phyloP scores from a whole-genome alignment of 2,329 filamentous ascomycete species.

The Paracorniculantispora psalliotae region DNA sequence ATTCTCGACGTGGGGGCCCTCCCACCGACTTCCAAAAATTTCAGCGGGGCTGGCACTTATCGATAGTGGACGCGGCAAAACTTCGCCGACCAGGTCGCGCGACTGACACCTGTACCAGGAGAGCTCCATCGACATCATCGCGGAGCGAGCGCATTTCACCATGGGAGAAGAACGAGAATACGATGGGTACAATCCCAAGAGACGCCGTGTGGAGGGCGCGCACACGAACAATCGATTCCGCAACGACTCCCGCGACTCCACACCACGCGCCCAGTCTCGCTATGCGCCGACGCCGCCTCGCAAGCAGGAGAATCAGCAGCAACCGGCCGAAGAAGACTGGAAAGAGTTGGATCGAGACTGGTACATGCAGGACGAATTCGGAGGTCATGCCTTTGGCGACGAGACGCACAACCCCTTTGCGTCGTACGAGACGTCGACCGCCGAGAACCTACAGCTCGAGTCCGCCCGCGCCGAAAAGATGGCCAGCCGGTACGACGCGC shows the following conservation, averaged over 20 bases:
- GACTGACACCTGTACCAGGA: background rate
- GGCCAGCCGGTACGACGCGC: conserved; percentile 60
- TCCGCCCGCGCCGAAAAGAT: conserved; percentile 75
- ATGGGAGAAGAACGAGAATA: conserved; percentile 35
- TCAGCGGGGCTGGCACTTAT: conserved; percentile 15
- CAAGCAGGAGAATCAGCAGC: conserved; percentile 44
- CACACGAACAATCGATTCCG: conserved; percentile 26
- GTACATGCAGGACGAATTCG: conserved; percentile 84
- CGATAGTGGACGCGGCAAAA: conserved; percentile 16
- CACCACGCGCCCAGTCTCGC: conserved; percentile 30
- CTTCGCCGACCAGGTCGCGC: conserved; percentile 1
- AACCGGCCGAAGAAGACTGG: conserved; percentile 63
- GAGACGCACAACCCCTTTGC: conserved; percentile 92
- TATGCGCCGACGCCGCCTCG: conserved; percentile 38
- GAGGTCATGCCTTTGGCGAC: conserved; percentile 77
- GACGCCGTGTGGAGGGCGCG: conserved; percentile 31
- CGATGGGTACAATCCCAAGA: conserved; percentile 35
- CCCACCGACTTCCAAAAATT: conserved; percentile 11
- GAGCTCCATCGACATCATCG: background rate
- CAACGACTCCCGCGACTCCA: conserved; percentile 30
- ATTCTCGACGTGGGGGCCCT: conserved; percentile 6
- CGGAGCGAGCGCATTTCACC: background rate
- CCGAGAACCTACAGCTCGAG: conserved; percentile 75
- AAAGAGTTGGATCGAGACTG: conserved; percentile 82
- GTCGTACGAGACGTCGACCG: conserved; percentile 65